A percentile compares a stretch with the other conserved stretches of the same genome.
Conservation (phyloP, 257 asterid species). For the Solanum infundibuliforme region DNA sequence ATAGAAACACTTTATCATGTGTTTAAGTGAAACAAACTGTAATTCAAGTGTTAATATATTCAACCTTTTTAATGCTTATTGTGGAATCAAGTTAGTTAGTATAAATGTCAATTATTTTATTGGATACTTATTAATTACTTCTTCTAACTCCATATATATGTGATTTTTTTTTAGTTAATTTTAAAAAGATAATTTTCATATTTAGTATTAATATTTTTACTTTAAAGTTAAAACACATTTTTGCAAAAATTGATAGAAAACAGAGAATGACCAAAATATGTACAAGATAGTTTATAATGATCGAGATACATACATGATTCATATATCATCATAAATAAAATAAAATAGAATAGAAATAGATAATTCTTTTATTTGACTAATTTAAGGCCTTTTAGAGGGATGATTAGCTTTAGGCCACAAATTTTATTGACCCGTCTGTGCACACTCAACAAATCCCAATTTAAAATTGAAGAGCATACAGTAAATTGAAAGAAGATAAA, state of each 20-base stretch:
- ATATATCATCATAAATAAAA: neutral
- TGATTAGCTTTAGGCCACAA: accelerated
- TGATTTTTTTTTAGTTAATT: no score
- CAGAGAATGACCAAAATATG: neutral
- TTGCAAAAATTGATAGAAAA: no score
- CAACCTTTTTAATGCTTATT: neutral
- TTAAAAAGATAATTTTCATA: no score
- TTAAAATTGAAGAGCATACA: neutral
- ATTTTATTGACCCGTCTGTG: neutral
- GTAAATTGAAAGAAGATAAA: neutral
- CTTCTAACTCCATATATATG: neutral
- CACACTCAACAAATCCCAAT: neutral
- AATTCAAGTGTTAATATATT: neutral
- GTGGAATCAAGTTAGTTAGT: neutral
- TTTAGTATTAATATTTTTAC: neutral
- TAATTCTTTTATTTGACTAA: neutral
- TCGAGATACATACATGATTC: neutral
- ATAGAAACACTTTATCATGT: neutral
- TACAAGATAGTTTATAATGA: neutral
- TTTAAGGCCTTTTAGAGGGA: neutral
- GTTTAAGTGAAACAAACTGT: neutral
- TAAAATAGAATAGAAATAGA: neutral
- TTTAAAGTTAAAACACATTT: no score
- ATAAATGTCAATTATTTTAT: neutral
- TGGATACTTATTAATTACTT: neutral